Conservation (phyloP, 805 yeast species). For the Pichia ethanolica region DNA sequence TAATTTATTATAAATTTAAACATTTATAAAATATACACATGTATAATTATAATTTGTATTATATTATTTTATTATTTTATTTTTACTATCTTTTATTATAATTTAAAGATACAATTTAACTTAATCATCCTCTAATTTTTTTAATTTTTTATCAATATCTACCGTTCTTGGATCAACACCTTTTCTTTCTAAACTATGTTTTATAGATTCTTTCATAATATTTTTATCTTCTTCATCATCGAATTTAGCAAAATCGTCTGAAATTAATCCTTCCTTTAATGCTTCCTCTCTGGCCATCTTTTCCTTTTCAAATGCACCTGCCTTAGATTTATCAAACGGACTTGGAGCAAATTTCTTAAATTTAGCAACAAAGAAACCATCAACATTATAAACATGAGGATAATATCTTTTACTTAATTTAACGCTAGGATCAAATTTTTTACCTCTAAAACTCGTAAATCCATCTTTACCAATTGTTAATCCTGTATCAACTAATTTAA, state of each 20-base stretch:
- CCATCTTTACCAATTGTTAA: conserved; percentile 94
- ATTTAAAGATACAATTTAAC: too few species aligned
- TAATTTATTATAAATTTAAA: too few species aligned
- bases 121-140: conserved; percentile 5
- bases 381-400: conserved; percentile 98
- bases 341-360: conserved; percentile 86
- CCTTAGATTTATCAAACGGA: conserved; percentile 75
- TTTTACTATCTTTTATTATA: neutral
- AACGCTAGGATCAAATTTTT: conserved; percentile 71
- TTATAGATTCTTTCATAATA: conserved; percentile 62
- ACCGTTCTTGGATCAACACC: conserved; percentile 61
- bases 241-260: conserved; percentile 80
- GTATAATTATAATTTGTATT: too few species aligned
- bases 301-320: conserved; percentile 86
- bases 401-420: conserved; percentile 88
- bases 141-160: conserved; percentile 23
- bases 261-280: conserved; percentile 67
- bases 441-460: conserved; percentile 88
- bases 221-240: conserved; percentile 69
- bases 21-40: too few species aligned
- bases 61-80: too few species aligned
- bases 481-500: conserved; percentile 86
- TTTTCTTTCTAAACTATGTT: conserved; percentile 55
- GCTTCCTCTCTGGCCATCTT: conserved; percentile 73
- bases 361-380: conserved; percentile 97